Evolutionary conservation across 192 early-diverging fungal species (phyloP).

Genomic region (Diversispora epigaea): DNA sequence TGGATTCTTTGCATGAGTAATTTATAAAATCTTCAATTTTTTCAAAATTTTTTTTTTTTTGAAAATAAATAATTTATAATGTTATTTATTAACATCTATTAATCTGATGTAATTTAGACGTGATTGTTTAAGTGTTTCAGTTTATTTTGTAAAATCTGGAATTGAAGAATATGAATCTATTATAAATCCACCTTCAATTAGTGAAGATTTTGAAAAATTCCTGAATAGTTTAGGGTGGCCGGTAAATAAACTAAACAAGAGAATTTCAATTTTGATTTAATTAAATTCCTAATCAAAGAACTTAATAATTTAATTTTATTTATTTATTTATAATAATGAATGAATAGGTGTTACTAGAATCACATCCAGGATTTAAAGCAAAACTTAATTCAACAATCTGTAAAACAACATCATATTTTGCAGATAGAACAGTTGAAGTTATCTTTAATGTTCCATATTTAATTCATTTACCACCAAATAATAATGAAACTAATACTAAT

Average conservation of each 20-base stretch:
- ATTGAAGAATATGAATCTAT: constrained; percentile 52
- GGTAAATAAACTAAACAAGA: constrained; percentile 36
- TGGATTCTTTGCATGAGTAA: constrained; percentile 71
- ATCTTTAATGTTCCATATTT: constrained; percentile 73
- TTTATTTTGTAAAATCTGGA: constrained; percentile 63
- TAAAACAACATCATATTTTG: constrained; percentile 68
- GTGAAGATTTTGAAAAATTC: constrained; percentile 67
- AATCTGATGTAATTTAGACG: constrained; percentile 41
- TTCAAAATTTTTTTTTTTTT: neutral
- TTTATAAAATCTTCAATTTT: neutral
- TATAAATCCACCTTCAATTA: constrained; percentile 47
- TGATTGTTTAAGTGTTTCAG: constrained; percentile 66
- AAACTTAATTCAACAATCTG: constrained; percentile 53
- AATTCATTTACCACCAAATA: constrained; percentile 35
- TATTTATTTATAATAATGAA: neutral
- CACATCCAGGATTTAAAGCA: constrained; percentile 67
- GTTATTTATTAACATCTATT: neutral
- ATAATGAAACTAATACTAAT: constrained; percentile 34
- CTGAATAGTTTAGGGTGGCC: constrained; percentile 72
- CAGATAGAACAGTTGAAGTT: constrained; percentile 63
- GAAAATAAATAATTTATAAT: neutral
- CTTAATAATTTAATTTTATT: too few species aligned
- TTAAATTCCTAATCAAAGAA: too few species aligned
- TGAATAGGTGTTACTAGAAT: constrained; percentile 49
- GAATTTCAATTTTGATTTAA: too few species aligned